Evolutionary conservation across 2,329 filamentous ascomycete genomes (phyloP), one percentile per base, ranked within the genome.

Genomic region (Cladosporium oxysporum): DNA sequence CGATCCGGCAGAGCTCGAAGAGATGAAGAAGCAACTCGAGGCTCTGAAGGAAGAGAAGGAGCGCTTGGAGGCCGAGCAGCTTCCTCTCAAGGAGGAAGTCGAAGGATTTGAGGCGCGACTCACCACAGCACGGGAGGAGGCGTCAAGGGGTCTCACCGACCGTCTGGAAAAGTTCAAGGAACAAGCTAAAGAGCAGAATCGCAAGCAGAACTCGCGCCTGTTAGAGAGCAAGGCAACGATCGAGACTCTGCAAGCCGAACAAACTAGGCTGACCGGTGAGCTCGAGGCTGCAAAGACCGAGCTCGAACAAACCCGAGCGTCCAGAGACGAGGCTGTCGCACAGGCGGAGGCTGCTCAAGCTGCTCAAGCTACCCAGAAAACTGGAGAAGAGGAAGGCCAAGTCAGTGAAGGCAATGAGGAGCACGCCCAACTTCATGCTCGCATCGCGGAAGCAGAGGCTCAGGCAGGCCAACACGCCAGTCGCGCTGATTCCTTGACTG

Each of bases 1-100:
- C 62, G 95, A 99, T 75, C 94, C 95, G 52, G 92, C 91, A 3
- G 94, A 98, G 75, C 86, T 97, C 76, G 94, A 98, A 72, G 89
- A 90, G 67, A 85, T 99, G 66, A 97, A 95, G 81, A 88, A 91
- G 74, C 89, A 89, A 66, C 86, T 97, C 62, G 81, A 87, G 18
- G 75, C 76, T 28, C 70, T 83, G 53, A 74, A 85, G 63, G 76
- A 78, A 5, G 88, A 92, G 71, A 81, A 80, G 58, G 81, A 82
- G 65, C 70, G 75, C 68, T 80, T 91, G 12, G 80, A 86, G 59
- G 77, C 81, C 2, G 83, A 83, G 71, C 83, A 80, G 70, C 80
- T 80, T 64, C 73, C 77, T 18, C 74, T 87, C n/a, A 80, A 85
- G 69, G 78, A 82, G 41, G 79, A 87, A 68, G 73, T 83, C 33